Base-by-base conservation (phyloP, 2,329 filamentous ascomycete genomes). In the Aspergillus luchuensis region DNA sequence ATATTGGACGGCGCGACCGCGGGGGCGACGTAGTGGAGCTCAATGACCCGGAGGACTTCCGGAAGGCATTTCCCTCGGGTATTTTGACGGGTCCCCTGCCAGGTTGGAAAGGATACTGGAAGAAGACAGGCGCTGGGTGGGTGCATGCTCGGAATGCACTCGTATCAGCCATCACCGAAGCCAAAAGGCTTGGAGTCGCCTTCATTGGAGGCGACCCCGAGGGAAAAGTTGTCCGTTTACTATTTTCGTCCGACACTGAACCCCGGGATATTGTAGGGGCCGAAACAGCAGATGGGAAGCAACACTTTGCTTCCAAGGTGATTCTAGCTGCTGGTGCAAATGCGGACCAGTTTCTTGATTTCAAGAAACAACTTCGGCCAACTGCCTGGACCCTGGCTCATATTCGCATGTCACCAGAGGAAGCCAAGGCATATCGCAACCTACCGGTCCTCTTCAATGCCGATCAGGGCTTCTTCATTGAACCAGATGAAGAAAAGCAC, bases 371-470 rank as follows among this genome's bases (percentile, higher is more conserved):
- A 64, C 70, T 85, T 8, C 75, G 81, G 13, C 81, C 82, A 1
- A 85, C 81, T 4, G 82, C 82, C 1, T 84, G 82, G 81, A 85
- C 82, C 19, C 69, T 85, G 2, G 80, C 77, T 5, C 82, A 85
- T 63, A 80, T 85, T 41, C 72, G 76, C n/a, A 79, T 85, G 72
- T 79, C 77, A 0, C 64, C 70, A 0, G 74, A 79, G 8, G 84
- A 85, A 67, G 74, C 73, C 8, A 66, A 76, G 49, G 57, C 74
- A 2, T 85, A 82, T 63, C 79, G 73, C 50, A 70, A 81, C 25
- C 69, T 85, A 1, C 83, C 83, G 0, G 81, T 85, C 0, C 71
- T 82, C 0, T 82, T 82, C 63, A 79, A 83, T 36, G 74, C 79
- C 41, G 78, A 79, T 10, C 70, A 78, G 28, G 81, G 81, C 1